Conservation (phyloP, 2,329 filamentous ascomycete species). For the Xenoacremonium recifei region DNA sequence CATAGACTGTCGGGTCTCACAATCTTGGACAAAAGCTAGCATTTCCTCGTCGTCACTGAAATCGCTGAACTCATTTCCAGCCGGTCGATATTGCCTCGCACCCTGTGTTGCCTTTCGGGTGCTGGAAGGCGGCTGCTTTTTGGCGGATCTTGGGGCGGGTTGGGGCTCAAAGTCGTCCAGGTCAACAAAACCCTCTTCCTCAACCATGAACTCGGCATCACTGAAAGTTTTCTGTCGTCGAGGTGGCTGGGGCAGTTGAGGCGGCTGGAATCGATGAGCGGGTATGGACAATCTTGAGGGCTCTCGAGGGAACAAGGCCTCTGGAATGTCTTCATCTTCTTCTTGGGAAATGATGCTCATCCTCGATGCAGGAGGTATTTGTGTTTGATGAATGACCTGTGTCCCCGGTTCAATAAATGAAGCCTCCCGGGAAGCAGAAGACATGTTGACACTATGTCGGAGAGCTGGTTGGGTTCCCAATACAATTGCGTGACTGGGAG, state of each 20-base stretch:
- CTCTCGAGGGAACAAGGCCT: conserved; percentile 28
- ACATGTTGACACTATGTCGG: conserved; percentile 30
- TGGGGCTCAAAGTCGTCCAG: conserved; percentile 27
- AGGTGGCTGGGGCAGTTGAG: conserved; percentile 4
- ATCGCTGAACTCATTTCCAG: conserved; percentile 41
- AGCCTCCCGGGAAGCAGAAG: conserved; percentile 32
- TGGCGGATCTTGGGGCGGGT: conserved; percentile 7
- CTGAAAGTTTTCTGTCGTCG: no score
- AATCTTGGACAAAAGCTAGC: conserved; percentile 50
- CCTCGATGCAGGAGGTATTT: conserved; percentile 33
- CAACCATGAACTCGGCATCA: conserved; percentile 22
- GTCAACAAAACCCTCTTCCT: conserved; percentile 29
- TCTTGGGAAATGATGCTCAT: conserved; percentile 25
- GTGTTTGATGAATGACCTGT: conserved; percentile 54
- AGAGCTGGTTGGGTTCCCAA: conserved; percentile 43
- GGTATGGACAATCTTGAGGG: conserved; percentile 6
- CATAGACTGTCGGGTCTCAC: conserved; percentile 41
- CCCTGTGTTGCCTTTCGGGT: conserved; percentile 16
- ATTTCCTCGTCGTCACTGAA: conserved; percentile 52
- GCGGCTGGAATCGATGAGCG: conserved; percentile 4
- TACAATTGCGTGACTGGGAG: conserved; percentile 31
- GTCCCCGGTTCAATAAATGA: conserved; percentile 34
- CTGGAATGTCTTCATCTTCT: conserved; percentile 14
- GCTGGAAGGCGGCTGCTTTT: conserved; percentile 5
- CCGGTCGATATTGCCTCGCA: conserved; percentile 14